phyloP scores from a whole-genome alignment of 768 basidiomycete genomes.

The Chalciporus piperatus region DNA sequence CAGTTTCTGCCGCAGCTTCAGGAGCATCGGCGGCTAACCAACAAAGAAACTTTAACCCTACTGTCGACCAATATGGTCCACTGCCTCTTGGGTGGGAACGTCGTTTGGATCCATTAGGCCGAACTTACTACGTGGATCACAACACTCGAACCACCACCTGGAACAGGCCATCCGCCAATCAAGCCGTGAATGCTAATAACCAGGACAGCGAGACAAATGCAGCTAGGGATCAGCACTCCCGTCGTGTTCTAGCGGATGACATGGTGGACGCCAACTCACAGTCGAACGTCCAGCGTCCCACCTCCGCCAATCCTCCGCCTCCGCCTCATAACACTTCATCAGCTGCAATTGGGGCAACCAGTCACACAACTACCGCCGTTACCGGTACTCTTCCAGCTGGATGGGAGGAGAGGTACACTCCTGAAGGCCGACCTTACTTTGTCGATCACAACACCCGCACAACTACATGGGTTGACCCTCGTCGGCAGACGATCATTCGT shows the following conservation, averaged over 20 bases:
- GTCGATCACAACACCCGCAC: constrained; percentile 99
- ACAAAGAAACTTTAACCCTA: constrained; percentile 88
- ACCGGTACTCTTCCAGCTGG: constrained; percentile 89
- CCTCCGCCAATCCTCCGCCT: constrained; percentile 31
- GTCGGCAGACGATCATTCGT: constrained; percentile 93
- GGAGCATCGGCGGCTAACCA: constrained; percentile 47
- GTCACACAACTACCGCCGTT: constrained; percentile 63
- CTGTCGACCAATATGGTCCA: constrained; percentile 90
- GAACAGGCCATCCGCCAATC: constrained; percentile 85
- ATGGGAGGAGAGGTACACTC: constrained; percentile 99
- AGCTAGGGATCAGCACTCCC: constrained; percentile 82
- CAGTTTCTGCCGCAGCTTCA: constrained; percentile 33
- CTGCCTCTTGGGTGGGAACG: constrained; percentile 95
- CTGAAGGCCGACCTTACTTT: constrained; percentile 97
- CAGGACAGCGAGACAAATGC: constrained; percentile 81
- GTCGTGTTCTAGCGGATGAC: constrained; percentile 81
- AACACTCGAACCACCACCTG: constrained; percentile 97
- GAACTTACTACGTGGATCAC: constrained; percentile 99
- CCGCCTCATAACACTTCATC: constrained; percentile 34
- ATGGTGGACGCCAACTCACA: constrained; percentile 67
- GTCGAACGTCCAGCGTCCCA: constrained; percentile 41
- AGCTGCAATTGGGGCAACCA: constrained; percentile 50
- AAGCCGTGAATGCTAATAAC: constrained; percentile 64
- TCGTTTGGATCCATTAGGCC: constrained; percentile 91
- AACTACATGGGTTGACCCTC: constrained; percentile 99